Percentiles rank a stretch among this genome's conserved stretches.
Evolutionary conservation across 2,329 filamentous ascomycete species (phyloP).

Genomic region (Cylindrodendrum hubeiense): DNA sequence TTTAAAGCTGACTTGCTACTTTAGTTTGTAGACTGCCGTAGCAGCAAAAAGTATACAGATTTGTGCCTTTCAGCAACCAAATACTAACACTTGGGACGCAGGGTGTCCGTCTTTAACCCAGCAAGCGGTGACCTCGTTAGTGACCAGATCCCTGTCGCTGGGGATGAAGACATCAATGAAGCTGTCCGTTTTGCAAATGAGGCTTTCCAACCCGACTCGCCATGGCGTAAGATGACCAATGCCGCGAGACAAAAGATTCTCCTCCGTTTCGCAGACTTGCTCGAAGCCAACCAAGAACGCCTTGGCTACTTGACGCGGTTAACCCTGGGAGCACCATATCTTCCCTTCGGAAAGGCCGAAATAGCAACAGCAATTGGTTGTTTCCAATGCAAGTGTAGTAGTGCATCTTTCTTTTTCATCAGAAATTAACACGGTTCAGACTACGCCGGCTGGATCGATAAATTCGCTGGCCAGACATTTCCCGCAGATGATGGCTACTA

Average conservation of each 20-base stretch:
- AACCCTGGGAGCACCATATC: background rate
- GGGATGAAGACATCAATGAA: conserved; percentile 6
- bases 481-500: conserved; percentile 61
- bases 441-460: conserved; percentile 53
- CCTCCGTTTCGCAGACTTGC: conserved; percentile 8
- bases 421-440: conserved; percentile 2
- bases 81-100: background rate
- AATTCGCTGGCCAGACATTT: conserved; percentile 52
- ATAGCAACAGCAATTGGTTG: background rate
- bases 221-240: conserved; percentile 10
- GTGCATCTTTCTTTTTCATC: no score
- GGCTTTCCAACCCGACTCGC: background rate
- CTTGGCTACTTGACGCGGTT: conserved; percentile 3
- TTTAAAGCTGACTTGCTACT: background rate
- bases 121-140: conserved; percentile 1
- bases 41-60: background rate
- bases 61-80: background rate
- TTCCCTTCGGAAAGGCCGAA: background rate
- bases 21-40: background rate
- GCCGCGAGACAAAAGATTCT: background rate
- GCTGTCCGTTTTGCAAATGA: conserved; percentile 9
- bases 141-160: conserved; percentile 11
- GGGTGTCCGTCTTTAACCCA: conserved; percentile 6
- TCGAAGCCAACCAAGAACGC: background rate
- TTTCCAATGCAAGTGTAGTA: conserved; percentile 19